Evolutionary conservation across 1,284 basidiomycete species (phyloP).

Genomic region (Leccinum pallidistipes): DNA sequence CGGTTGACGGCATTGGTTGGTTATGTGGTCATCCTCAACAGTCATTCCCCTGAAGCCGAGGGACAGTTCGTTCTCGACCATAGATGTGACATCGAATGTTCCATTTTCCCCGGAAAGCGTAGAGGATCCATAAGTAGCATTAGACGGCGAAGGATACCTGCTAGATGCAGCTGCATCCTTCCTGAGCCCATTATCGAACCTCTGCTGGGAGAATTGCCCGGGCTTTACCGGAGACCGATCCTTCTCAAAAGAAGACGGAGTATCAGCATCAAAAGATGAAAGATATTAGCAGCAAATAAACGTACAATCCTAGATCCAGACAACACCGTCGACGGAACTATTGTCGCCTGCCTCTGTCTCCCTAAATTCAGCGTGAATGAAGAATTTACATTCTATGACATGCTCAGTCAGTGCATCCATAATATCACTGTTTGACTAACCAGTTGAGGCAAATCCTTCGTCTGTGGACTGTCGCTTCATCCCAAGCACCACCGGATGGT

Average conservation of each 20-base stretch:
- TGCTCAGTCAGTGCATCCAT: conserved; percentile 11
- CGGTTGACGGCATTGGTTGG: conserved; percentile 34
- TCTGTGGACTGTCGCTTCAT: conserved; percentile 54
- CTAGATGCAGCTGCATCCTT: conserved; percentile 40
- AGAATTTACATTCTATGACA: conserved; percentile 36
- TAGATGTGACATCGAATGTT: conserved; percentile 46
- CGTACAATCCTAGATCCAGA: conserved; percentile 45
- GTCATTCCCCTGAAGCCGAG: conserved; percentile 63
- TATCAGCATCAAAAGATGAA: conserved; percentile 14
- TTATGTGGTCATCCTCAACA: conserved; percentile 59
- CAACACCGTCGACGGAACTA: conserved; percentile 40
- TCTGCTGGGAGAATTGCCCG: conserved; percentile 54
- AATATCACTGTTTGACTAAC: conserved; percentile 32
- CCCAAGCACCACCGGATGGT: conserved; percentile 59
- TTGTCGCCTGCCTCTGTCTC: conserved; percentile 51
- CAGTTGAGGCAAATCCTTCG: conserved; percentile 50
- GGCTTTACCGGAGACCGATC: conserved; percentile 48
- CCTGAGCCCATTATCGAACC: conserved; percentile 47
- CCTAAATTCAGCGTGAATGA: conserved; percentile 44
- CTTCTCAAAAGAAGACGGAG: conserved; percentile 40
- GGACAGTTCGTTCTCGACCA: conserved; percentile 55
- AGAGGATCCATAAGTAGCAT: conserved; percentile 39
- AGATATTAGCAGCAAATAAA: conserved; percentile 16
- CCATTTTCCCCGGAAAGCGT: conserved; percentile 36
- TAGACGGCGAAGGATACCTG: conserved; percentile 49